Percentiles rank a stretch among this genome's conserved stretches.
Conservation (phyloP, 495 filamentous ascomycete genomes). For the Entonaema liquescens region DNA sequence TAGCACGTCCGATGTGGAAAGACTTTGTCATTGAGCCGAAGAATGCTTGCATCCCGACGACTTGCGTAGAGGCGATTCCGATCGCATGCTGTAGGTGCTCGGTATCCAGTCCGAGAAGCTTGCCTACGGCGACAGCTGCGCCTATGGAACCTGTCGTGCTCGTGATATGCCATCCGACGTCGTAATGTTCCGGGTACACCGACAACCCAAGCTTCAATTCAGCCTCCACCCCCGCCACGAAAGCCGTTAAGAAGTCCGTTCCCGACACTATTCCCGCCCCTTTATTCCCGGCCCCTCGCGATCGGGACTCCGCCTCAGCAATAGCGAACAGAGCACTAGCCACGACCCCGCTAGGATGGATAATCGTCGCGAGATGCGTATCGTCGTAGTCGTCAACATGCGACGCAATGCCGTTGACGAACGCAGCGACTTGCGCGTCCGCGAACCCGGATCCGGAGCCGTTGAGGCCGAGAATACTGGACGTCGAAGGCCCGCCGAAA, state of each 20-base stretch:
- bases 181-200: slow-evolving; percentile 64
- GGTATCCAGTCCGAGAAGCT: slow-evolving; percentile 50
- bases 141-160: slow-evolving; percentile 62
- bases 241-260: slow-evolving; percentile 57
- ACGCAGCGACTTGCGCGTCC: slow-evolving; percentile 61
- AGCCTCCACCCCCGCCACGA: slow-evolving; percentile 62
- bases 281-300: slow-evolving; percentile 31
- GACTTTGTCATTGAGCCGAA: slow-evolving; percentile 66
- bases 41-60: slow-evolving; percentile 61
- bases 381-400: slow-evolving; percentile 68
- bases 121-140: slow-evolving; percentile 60
- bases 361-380: slow-evolving; percentile 64
- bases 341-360: slow-evolving; percentile 63
- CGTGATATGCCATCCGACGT: slow-evolving; percentile 65
- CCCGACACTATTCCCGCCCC: slow-evolving; percentile 47
- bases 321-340: slow-evolving; percentile 59
- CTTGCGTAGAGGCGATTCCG: slow-evolving; percentile 62
- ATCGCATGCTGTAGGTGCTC: slow-evolving; percentile 59
- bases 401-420: slow-evolving; percentile 64
- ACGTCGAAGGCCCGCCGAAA: slow-evolving; percentile 58
- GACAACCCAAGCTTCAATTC: slow-evolving; percentile 60
- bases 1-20: slow-evolving; percentile 62
- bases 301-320: slow-evolving; percentile 40
- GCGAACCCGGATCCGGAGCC: slow-evolving; percentile 34
- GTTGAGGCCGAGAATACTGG: slow-evolving; percentile 53